These are phyloP conservation scores for Senna siamea DNA, from an alignment of 306 rosid species.

Conservation along the genomic window DNA sequence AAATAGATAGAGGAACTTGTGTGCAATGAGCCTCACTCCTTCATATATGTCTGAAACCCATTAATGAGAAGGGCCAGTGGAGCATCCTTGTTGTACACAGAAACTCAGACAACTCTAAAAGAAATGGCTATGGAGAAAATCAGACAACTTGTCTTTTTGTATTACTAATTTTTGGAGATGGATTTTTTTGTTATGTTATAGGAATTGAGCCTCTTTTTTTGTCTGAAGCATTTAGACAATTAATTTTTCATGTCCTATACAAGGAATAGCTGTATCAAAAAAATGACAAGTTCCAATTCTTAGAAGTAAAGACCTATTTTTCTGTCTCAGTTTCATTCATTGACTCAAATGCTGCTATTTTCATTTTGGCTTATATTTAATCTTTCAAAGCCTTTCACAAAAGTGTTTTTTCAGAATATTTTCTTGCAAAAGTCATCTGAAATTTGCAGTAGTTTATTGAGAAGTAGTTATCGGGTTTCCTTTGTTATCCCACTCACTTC, in stretches of 20 bases:
- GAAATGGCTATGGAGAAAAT: too few relatives aligned
- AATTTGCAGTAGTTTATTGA: background rate
- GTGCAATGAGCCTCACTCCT: background rate
- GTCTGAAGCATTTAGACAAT: background rate
- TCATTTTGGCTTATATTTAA: background rate
- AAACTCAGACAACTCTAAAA: too few relatives aligned
- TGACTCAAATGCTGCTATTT: background rate
- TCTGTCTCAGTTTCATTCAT: background rate
- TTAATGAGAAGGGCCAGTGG: too few relatives aligned
- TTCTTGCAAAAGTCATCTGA: background rate
- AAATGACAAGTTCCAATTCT: background rate
- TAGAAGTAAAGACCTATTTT: background rate
- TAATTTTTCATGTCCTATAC: background rate
- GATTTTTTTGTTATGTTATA: too few relatives aligned
- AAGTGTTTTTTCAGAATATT: background rate
- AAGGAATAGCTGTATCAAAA: background rate
- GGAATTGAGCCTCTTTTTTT: background rate
- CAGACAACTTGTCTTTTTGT: too few relatives aligned
- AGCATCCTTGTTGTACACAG: too few relatives aligned
- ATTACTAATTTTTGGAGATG: too few relatives aligned
- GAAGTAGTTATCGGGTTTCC: constrained; percentile 2
- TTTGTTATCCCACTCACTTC: constrained; percentile 17
- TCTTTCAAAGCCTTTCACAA: background rate
- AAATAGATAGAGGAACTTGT: background rate
- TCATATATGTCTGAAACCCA: background rate